Conservation (phyloP, 805 yeast genomes). For the Naumovozyma baii region DNA sequence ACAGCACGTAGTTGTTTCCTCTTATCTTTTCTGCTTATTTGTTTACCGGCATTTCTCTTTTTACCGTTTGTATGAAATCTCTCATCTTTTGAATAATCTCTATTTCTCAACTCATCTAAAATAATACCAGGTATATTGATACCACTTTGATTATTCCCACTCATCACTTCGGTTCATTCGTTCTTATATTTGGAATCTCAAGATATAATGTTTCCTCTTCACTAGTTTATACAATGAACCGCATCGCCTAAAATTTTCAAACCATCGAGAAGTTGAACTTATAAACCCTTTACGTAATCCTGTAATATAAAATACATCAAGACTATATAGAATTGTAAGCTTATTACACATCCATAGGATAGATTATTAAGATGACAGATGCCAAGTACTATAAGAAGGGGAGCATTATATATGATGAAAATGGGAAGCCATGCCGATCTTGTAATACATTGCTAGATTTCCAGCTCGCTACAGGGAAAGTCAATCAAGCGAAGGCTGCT, state of each 20-base stretch:
- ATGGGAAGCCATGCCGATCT: slow-evolving; percentile 92
- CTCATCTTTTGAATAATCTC: slow-evolving; percentile 36
- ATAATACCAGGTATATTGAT: slow-evolving; percentile 47
- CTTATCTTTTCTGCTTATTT: slow-evolving; percentile 33
- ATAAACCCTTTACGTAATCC: neutral
- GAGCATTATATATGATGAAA: slow-evolving; percentile 70
- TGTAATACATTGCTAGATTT: slow-evolving; percentile 81
- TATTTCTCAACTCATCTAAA: slow-evolving; percentile 42
- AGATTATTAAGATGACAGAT: neutral
- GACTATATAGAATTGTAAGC: no score
- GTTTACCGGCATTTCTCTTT: slow-evolving; percentile 26
- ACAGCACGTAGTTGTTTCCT: slow-evolving; percentile 33
- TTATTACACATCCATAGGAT: neutral
- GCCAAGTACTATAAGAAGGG: slow-evolving; percentile 20
- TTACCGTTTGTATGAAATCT: slow-evolving; percentile 23
- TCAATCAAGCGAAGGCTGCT: no score
- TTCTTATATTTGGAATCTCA: no score
- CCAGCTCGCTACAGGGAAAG: slow-evolving; percentile 43
- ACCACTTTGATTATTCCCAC: slow-evolving; percentile 27
- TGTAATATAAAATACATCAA: no score
- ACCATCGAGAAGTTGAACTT: neutral
- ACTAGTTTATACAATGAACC: no score
- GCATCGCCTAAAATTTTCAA: slow-evolving; percentile 10
- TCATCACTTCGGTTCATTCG: slow-evolving; percentile 1
- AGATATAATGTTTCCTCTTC: no score